Conservation (phyloP, 495 filamentous ascomycete genomes). For the Parathielavia appendiculata region DNA sequence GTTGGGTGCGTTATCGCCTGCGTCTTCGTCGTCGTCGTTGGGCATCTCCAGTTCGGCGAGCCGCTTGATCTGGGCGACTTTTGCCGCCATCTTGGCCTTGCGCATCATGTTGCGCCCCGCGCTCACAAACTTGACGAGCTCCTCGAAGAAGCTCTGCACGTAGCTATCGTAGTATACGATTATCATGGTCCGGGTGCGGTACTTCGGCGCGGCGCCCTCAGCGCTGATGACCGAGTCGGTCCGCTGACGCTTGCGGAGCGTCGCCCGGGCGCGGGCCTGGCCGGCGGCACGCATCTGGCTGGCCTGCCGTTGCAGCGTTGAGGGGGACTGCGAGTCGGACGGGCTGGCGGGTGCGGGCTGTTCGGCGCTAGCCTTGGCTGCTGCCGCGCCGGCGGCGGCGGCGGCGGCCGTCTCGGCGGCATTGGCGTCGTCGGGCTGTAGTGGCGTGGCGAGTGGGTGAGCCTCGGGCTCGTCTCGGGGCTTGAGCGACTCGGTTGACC, state of each 20-base stretch:
- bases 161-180: slow-evolving; percentile 87
- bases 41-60: slow-evolving; percentile 49
- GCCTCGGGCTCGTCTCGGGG: slow-evolving; percentile 46
- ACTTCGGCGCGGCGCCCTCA: slow-evolving; percentile 47
- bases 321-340: slow-evolving; percentile 32
- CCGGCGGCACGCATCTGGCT: slow-evolving; percentile 43
- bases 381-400: slow-evolving; percentile 16
- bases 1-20: background rate
- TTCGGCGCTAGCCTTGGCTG: slow-evolving; percentile 14
- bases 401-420: slow-evolving; percentile 9
- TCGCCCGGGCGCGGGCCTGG: slow-evolving; percentile 40
- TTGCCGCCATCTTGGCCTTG: slow-evolving; percentile 68
- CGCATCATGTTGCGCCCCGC: slow-evolving; percentile 76
- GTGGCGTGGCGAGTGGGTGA: slow-evolving; percentile 26
- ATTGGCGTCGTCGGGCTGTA: slow-evolving; percentile 16
- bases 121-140: slow-evolving; percentile 72
- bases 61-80: slow-evolving; percentile 51
- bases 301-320: slow-evolving; percentile 46
- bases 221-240: slow-evolving; percentile 55
- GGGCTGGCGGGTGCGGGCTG: slow-evolving; percentile 22
- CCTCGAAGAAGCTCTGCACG: slow-evolving; percentile 73
- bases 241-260: slow-evolving; percentile 51
- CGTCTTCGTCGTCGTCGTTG: slow-evolving; percentile 31
- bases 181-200: slow-evolving; percentile 71
- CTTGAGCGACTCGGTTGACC: slow-evolving; percentile 59